phyloP scores from a whole-genome alignment of 495 filamentous ascomycete genomes.

The Jackrogersella minutella region DNA sequence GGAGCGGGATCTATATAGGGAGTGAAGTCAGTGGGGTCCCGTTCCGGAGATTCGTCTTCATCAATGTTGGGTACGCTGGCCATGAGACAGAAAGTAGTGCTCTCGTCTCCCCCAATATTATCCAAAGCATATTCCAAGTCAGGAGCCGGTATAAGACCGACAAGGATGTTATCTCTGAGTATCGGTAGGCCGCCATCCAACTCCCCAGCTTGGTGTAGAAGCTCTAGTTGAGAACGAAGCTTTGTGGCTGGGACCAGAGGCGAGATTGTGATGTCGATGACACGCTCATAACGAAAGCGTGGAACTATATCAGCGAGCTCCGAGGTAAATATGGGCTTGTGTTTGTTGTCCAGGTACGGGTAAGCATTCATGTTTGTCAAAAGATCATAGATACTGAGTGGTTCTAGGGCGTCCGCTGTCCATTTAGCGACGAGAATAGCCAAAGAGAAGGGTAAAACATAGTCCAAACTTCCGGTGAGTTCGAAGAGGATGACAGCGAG shows the following conservation, averaged over 20 bases:
- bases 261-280: slow-evolving; percentile 87
- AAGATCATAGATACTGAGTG: slow-evolving; percentile 93
- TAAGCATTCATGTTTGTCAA: slow-evolving; percentile 97
- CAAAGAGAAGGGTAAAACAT: slow-evolving; percentile 93
- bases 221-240: slow-evolving; percentile 80
- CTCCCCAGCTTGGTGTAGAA: slow-evolving; percentile 85
- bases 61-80: slow-evolving; percentile 63
- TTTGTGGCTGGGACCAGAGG: slow-evolving; percentile 76
- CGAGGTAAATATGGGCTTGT: slow-evolving; percentile 85
- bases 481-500: slow-evolving; percentile 96
- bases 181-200: slow-evolving; percentile 93
- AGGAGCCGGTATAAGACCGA: slow-evolving; percentile 91
- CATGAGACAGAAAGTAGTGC: slow-evolving; percentile 82
- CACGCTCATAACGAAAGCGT: slow-evolving; percentile 71
- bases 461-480: slow-evolving; percentile 90
- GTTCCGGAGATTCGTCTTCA: slow-evolving; percentile 63
- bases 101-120: slow-evolving; percentile 74
- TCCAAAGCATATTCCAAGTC: slow-evolving; percentile 95
- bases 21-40: slow-evolving; percentile 83
- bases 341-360: slow-evolving; percentile 93
- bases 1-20: slow-evolving; percentile 92
- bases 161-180: slow-evolving; percentile 76
- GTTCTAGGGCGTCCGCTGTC: slow-evolving; percentile 96
- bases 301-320: slow-evolving; percentile 87
- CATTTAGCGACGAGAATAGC: slow-evolving; percentile 94